Evolutionary conservation across 208 protist genomes (phyloP).

Genomic region (Leishmania turanica): DNA sequence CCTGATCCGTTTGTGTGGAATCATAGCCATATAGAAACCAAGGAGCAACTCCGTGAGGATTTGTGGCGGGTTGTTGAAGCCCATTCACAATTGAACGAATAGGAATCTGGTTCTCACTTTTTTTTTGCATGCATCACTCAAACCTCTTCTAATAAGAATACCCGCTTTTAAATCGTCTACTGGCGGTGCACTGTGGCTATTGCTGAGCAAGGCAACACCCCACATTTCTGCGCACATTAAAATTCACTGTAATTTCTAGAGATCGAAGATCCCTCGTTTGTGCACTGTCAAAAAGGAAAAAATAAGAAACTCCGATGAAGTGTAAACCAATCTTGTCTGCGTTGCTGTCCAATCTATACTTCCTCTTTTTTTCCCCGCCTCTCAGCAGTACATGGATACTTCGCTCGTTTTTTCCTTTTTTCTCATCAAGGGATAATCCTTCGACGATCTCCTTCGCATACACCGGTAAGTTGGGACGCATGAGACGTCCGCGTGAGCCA

Average conservation of each 20-base stretch:
- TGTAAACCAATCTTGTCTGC: no score
- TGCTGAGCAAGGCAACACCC: neutral
- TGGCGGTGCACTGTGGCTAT: neutral
- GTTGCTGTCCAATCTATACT: neutral
- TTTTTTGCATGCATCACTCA: neutral
- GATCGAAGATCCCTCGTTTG: neutral
- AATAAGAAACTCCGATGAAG: conserved; percentile 7
- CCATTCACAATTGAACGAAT: conserved; percentile 31
- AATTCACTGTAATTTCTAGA: neutral
- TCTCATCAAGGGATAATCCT: neutral
- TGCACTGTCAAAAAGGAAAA: neutral
- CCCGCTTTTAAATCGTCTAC: neutral
- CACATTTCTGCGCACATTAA: neutral
- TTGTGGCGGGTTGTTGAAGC: conserved; percentile 77
- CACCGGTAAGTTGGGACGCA: neutral
- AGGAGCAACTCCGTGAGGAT: conserved; percentile 71
- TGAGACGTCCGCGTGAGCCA: conserved; percentile 67
- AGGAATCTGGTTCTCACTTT: neutral
- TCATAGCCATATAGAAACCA: conserved; percentile 63
- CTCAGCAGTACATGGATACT: neutral
- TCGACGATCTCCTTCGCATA: neutral
- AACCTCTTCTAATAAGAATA: neutral
- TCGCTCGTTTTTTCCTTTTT: conserved; percentile 6
- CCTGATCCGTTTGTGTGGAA: conserved; percentile 78
- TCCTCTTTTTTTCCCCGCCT: conserved; percentile 2